These are phyloP conservation scores for Babesia ovata DNA, from an alignment of 169 alveolate species.

Conservation along the genomic window DNA sequence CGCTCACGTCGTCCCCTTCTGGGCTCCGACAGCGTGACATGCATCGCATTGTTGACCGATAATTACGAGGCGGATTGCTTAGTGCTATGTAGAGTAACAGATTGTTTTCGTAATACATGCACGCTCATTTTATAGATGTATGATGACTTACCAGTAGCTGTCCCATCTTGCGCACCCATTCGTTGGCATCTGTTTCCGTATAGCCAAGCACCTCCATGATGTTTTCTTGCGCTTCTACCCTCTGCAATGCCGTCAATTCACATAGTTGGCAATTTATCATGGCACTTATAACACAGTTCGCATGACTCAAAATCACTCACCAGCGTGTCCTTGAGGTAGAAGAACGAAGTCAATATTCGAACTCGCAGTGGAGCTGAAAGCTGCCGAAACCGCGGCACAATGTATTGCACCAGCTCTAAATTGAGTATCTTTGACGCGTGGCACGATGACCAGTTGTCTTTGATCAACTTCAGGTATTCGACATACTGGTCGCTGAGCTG, in stretches of 20 bases:
- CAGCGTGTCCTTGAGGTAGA: conserved; percentile 76
- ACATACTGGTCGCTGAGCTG: conserved; percentile 65
- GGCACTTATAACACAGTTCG: conserved; percentile 8
- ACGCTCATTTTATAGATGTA: too few relatives aligned
- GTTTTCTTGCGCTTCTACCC: conserved; percentile 38
- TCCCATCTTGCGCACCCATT: conserved; percentile 89
- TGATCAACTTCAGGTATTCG: conserved; percentile 70
- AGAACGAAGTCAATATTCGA: conserved; percentile 77
- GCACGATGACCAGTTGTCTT: conserved; percentile 84
- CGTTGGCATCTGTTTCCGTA: conserved; percentile 88
- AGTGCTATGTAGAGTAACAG: too few relatives aligned
- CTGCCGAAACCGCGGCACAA: conserved; percentile 78
- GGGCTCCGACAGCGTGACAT: too few relatives aligned
- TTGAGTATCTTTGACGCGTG: conserved; percentile 80
- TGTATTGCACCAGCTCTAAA: conserved; percentile 72
- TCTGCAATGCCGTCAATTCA: conserved; percentile 3
- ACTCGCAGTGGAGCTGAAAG: conserved; percentile 84
- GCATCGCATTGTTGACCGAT: background rate
- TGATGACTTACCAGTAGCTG: conserved; percentile 72
- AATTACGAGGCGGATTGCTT: background rate
- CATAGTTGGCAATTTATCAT: background rate
- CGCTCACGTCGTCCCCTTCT: too few relatives aligned
- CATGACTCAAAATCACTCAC: conserved; percentile 39
- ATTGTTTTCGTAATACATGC: background rate
- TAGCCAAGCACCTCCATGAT: conserved; percentile 33